phyloP scores from a whole-genome alignment of 768 basidiomycete species.

The Lepiota subincarnata region DNA sequence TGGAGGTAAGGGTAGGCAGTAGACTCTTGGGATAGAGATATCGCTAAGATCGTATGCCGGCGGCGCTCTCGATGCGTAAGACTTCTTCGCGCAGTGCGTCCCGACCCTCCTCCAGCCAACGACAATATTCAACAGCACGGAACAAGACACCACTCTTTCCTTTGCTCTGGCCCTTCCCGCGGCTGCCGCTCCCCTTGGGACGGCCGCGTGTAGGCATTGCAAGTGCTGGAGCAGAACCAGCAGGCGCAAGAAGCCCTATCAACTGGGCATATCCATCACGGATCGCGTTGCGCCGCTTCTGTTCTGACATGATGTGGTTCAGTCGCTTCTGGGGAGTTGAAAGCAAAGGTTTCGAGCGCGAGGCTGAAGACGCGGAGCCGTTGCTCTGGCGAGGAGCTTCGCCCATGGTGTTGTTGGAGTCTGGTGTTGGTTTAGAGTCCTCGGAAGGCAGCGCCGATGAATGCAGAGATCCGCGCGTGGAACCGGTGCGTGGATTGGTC shows the following conservation, averaged over 20 bases:
- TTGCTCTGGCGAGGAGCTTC: neutral
- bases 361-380: conserved; percentile 14
- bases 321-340: conserved; percentile 84
- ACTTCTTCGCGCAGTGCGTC: conserved; percentile 71
- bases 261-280: conserved; percentile 86
- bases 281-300: conserved; percentile 89
- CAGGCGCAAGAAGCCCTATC: conserved; percentile 77
- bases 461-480: conserved; percentile 22
- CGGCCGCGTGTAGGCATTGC: conserved; percentile 75
- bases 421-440: conserved; percentile 25
- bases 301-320: conserved; percentile 94
- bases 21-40: neutral
- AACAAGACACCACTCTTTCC: conserved; percentile 90
- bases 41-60: conserved; percentile 41
- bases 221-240: conserved; percentile 59
- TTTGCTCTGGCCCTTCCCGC: conserved; percentile 66
- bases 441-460: conserved; percentile 17
- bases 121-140: conserved; percentile 80
- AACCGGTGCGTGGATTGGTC: conserved; percentile 23
- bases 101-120: conserved; percentile 82
- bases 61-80: conserved; percentile 59
- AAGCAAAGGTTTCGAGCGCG: conserved; percentile 59
- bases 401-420: conserved; percentile 10
- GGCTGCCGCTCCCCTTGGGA: conserved; percentile 72
- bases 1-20: conserved; percentile 15